Evolutionary conservation across 257 asterid genomes (phyloP).

Genomic region (Ilex asprella): DNA sequence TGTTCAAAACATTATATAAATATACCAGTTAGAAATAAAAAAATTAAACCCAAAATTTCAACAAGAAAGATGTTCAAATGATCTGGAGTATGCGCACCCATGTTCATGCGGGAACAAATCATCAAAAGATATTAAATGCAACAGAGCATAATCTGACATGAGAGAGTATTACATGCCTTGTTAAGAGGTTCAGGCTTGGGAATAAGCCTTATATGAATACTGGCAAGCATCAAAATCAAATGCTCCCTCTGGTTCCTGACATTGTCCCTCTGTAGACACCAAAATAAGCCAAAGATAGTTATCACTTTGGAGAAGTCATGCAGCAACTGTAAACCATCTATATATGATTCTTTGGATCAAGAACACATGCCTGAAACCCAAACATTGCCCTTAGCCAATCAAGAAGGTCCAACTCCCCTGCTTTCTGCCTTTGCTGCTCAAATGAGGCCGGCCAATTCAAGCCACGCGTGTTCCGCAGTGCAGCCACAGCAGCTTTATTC

Average conservation of each 20-base stretch:
- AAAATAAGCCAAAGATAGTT: conserved; percentile 9
- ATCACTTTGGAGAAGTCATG: conserved; percentile 16
- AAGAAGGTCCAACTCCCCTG: conserved; percentile 86
- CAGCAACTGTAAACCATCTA: conserved; percentile 1
- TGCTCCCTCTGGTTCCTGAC: conserved; percentile 96
- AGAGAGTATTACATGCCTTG: conserved; percentile 40
- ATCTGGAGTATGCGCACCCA: neutral
- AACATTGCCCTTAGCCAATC: conserved; percentile 99
- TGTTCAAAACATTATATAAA: too few relatives aligned
- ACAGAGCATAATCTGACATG: neutral
- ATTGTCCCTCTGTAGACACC: conserved; percentile 72
- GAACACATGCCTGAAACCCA: conserved; percentile 80
- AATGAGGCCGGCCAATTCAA: conserved; percentile 77
- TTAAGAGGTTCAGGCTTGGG: conserved; percentile 87
- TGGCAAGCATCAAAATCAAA: conserved; percentile 78
- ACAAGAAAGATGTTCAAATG: neutral
- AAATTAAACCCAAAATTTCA: neutral
- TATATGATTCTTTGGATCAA: conserved; percentile 18
- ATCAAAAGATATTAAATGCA: neutral
- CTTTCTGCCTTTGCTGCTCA: conserved; percentile 74
- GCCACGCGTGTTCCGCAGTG: conserved; percentile 60
- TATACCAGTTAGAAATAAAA: neutral
- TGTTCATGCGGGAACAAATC: neutral
- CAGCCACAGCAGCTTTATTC: conserved; percentile 91
- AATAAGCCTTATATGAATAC: conserved; percentile 76